These are phyloP conservation scores for Anthracocystis panici-leucophaei DNA, from an alignment of 1,284 basidiomycete genomes.

Conservation along the genomic window DNA sequence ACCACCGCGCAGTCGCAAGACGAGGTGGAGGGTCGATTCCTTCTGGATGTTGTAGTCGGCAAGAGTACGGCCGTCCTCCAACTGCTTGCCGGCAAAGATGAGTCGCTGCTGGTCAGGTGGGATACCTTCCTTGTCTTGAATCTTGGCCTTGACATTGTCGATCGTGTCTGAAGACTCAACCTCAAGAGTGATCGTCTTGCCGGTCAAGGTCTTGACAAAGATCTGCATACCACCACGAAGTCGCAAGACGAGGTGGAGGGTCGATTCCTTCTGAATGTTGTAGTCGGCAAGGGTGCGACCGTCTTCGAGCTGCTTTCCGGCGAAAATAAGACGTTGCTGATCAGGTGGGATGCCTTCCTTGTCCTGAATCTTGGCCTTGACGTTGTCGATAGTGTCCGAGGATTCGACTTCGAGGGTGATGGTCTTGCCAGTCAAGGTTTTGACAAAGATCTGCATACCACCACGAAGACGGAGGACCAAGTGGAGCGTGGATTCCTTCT, in stretches of 20 bases:
- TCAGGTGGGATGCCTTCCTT: conserved; percentile 71
- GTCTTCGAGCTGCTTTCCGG: conserved; percentile 72
- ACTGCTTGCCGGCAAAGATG: conserved; percentile 68
- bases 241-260: conserved; percentile 65
- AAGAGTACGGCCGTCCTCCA: conserved; percentile 67
- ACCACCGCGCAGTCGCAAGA: conserved; percentile 85
- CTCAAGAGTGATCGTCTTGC: conserved; percentile 71
- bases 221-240: conserved; percentile 66
- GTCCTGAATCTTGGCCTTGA: conserved; percentile 69
- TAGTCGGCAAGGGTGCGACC: conserved; percentile 72
- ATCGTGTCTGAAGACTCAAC: conserved; percentile 73
- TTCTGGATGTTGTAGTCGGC: conserved; percentile 87
- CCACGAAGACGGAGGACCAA: conserved; percentile 65
- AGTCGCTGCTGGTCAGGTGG: conserved; percentile 68
- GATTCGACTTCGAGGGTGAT: conserved; percentile 92
- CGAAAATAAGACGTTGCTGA: conserved; percentile 72
- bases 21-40: conserved; percentile 96
- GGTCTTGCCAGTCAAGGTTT: conserved; percentile 94
- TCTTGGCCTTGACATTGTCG: conserved; percentile 75
- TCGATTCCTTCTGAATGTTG: conserved; percentile 70
- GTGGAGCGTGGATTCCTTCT: conserved; percentile 67
- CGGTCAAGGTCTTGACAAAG: conserved; percentile 61
- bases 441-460: conserved; percentile 70
- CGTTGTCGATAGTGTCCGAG: conserved; percentile 93
- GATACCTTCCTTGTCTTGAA: conserved; percentile 69